Evolutionary conservation across 495 filamentous ascomycete species (phyloP).

Genomic region (Aspergillus nidulans): DNA sequence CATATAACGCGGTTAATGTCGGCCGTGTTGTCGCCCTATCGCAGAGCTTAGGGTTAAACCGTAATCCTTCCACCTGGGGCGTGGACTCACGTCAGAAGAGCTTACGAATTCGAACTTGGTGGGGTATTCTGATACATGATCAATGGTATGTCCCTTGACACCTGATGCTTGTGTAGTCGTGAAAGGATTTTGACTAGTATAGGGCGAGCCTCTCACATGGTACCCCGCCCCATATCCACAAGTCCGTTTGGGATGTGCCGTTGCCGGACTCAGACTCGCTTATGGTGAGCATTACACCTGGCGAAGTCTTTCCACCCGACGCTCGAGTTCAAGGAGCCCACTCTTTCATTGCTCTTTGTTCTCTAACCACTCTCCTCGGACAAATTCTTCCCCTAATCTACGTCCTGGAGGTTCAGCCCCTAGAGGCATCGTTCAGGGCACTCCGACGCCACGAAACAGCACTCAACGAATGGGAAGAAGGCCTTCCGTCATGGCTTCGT

Average conservation of each 20-base stretch:
- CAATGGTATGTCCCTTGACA: neutral
- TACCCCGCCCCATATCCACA: conserved; percentile 5
- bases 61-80: conserved; percentile 4
- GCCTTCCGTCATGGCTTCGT: neutral
- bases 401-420: neutral
- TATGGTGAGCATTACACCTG: neutral
- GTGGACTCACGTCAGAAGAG: conserved; percentile 7
- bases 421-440: neutral
- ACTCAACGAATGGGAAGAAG: conserved; percentile 9
- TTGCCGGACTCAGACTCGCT: conserved; percentile 1
- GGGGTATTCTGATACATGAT: conserved; percentile 6
- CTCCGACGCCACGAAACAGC: conserved; percentile 4
- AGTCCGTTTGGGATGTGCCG: conserved; percentile 4
- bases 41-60: conserved; percentile 7
- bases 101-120: conserved; percentile 7
- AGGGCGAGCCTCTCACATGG: conserved; percentile 9
- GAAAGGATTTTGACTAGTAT: neutral
- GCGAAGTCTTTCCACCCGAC: neutral
- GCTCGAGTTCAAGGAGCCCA: neutral
- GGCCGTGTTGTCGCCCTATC: conserved; percentile 3
- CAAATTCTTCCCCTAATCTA: conserved; percentile 4
- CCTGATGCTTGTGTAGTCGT: neutral
- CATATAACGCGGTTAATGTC: conserved; percentile 7
- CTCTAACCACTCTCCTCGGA: conserved; percentile 1
- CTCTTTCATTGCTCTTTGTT: conserved; percentile 3